These are phyloP conservation scores for Mortierella sp. DNA, from an alignment of 371 early-diverging fungal genomes.

Conservation along the genomic window DNA sequence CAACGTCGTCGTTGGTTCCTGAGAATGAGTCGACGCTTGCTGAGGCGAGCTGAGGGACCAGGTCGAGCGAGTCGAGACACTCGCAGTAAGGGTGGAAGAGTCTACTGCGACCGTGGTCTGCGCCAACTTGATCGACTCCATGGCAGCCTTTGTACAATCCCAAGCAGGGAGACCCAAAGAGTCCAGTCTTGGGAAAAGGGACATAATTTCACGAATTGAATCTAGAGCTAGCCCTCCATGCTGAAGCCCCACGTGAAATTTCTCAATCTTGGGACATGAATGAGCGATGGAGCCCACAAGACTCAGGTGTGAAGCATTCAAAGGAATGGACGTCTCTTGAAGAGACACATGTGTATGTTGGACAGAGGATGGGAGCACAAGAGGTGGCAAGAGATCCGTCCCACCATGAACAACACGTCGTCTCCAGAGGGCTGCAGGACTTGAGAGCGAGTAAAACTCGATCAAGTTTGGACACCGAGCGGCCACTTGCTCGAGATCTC, in stretches of 20 bases:
- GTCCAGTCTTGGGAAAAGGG: slow-evolving; percentile 16
- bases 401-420: background rate
- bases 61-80: background rate
- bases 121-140: slow-evolving; percentile 29
- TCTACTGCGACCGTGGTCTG: slow-evolving; percentile 11
- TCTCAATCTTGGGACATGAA: slow-evolving; percentile 17
- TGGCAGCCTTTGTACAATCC: slow-evolving; percentile 41
- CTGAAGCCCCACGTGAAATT: slow-evolving; percentile 36
- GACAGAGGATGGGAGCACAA: no score
- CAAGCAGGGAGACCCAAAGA: slow-evolving; percentile 36
- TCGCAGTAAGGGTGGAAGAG: no score
- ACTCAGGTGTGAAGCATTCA: slow-evolving; percentile 1
- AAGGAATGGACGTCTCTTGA: background rate
- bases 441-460: slow-evolving; percentile 39
- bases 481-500: slow-evolving; percentile 21
- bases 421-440: slow-evolving; percentile 32
- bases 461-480: slow-evolving; percentile 37
- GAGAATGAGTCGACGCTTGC: no score
- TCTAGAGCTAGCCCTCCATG: slow-evolving; percentile 45
- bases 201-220: slow-evolving; percentile 25
- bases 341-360: background rate
- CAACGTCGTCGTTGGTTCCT: background rate
- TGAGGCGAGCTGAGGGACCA: background rate
- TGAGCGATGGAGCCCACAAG: slow-evolving; percentile 20
- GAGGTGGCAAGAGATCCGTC: background rate